Evolutionary conservation across 148 eudicot genomes (phyloP).

Genomic region (Vaccinium myrtillus): DNA sequence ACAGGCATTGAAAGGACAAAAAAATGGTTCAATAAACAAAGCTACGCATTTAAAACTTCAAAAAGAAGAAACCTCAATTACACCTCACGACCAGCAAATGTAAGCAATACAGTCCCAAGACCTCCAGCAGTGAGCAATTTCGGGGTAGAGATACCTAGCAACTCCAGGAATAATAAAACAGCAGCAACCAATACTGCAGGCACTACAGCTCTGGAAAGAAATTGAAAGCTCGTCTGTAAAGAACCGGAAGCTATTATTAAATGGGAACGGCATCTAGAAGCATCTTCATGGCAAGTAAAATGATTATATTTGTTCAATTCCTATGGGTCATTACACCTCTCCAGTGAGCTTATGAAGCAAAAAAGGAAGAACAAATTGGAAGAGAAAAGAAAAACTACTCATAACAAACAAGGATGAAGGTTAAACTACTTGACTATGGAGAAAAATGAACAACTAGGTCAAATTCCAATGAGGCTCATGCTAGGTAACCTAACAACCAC

Average conservation of each 20-base stretch:
- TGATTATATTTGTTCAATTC: background rate
- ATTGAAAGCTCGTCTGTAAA: slow-evolving; percentile 85
- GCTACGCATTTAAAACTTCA: background rate
- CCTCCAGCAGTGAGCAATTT: slow-evolving; percentile 97
- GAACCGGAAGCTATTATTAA: slow-evolving; percentile 15
- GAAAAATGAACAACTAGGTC: background rate
- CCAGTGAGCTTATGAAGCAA: background rate
- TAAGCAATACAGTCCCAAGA: slow-evolving; percentile 89
- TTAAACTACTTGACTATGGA: background rate
- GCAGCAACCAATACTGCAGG: slow-evolving; percentile 97
- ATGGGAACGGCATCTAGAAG: background rate
- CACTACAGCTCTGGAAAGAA: slow-evolving; percentile 89
- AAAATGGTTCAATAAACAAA: background rate
- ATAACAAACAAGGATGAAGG: background rate
- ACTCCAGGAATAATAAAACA: slow-evolving; percentile 82
- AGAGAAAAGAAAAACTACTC: background rate
- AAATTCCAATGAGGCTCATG: background rate
- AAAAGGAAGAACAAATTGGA: background rate
- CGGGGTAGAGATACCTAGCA: slow-evolving; percentile 92
- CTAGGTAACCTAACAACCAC: background rate
- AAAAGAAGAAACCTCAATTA: slow-evolving; percentile 16
- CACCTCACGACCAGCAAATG: slow-evolving; percentile 99
- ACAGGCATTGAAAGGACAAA: background rate
- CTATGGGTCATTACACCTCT: background rate
- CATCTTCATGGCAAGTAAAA: background rate